Percentiles rank a stretch among this genome's conserved stretches.
Evolutionary conservation across 805 yeast genomes (phyloP).

Genomic region (Ogataea trehaloabstinens): DNA sequence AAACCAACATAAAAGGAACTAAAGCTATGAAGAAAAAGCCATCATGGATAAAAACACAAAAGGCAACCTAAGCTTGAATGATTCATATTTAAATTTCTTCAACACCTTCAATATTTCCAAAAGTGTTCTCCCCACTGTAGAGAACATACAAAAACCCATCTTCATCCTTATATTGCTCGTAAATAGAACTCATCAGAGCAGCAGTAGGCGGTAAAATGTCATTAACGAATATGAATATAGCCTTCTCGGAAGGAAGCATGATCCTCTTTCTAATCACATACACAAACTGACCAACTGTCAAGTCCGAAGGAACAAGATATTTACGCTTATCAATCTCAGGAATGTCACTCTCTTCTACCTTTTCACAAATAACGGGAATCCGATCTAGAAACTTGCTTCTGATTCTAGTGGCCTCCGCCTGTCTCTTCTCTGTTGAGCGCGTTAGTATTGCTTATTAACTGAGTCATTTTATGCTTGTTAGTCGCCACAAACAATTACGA

Average conservation of each 20-base stretch:
- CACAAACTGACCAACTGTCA: constrained; percentile 97
- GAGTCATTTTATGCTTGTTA: constrained; percentile 2
- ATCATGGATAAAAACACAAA: constrained; percentile 2
- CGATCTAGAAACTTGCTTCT: constrained; percentile 86
- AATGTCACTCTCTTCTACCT: constrained; percentile 93
- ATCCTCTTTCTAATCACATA: constrained; percentile 96
- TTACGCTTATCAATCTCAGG: constrained; percentile 97
- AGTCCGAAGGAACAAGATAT: constrained; percentile 92
- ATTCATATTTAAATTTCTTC: constrained; percentile 19
- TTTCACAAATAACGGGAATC: constrained; percentile 95
- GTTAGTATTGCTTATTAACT: no score
- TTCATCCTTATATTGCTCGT: constrained; percentile 95
- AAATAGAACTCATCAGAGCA: constrained; percentile 90
- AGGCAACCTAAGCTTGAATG: neutral
- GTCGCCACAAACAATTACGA: neutral
- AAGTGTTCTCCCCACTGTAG: constrained; percentile 96
- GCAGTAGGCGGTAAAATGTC: constrained; percentile 98
- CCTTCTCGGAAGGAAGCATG: constrained; percentile 94
- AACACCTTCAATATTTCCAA: constrained; percentile 53
- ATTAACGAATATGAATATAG: constrained; percentile 94
- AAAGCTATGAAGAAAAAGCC: constrained; percentile 2
- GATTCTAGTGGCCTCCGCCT: constrained; percentile 91
- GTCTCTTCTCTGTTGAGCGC: constrained; percentile 66
- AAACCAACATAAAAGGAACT: constrained; percentile 2
- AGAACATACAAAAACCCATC: constrained; percentile 96